These are phyloP conservation scores for Mortierella sp. DNA, from an alignment of 371 early-diverging fungal genomes.

Conservation along the genomic window DNA sequence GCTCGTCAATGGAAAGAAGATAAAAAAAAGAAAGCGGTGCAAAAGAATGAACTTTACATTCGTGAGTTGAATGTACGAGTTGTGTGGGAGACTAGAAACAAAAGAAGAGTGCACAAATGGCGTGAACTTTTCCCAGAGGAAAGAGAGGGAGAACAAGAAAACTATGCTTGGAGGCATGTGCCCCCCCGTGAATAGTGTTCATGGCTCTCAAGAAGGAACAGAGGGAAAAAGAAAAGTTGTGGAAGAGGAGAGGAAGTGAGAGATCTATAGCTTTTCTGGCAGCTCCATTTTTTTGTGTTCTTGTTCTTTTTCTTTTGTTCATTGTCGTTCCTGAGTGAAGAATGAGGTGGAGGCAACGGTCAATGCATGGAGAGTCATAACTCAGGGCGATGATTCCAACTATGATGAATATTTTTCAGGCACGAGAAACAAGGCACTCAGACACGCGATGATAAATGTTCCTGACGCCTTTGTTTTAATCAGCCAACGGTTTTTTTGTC, in stretches of 20 bases:
- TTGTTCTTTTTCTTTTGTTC: neutral
- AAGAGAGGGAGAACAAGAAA: neutral
- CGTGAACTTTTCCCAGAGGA: neutral
- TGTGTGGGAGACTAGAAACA: neutral
- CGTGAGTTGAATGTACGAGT: neutral
- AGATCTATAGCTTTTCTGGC: neutral
- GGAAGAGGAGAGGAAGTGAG: neutral
- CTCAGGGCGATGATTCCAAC: neutral
- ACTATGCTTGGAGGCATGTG: constrained; percentile 6
- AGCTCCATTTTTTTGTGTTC: neutral
- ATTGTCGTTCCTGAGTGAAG: neutral
- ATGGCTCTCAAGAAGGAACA: constrained; percentile 9
- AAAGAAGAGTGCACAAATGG: neutral
- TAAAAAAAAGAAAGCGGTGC: neutral
- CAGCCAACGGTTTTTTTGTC: neutral
- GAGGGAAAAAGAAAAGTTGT: neutral
- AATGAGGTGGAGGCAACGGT: neutral
- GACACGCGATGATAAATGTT: neutral
- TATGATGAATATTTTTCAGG: neutral
- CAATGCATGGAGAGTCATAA: neutral
- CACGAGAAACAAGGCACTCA: neutral
- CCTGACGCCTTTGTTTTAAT: neutral
- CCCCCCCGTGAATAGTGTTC: constrained; percentile 3
- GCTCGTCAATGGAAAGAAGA: no score
- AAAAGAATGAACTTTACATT: neutral